Base-by-base conservation (phyloP, 192 early-diverging fungal species). In the Spizellomyces punctatus region DNA sequence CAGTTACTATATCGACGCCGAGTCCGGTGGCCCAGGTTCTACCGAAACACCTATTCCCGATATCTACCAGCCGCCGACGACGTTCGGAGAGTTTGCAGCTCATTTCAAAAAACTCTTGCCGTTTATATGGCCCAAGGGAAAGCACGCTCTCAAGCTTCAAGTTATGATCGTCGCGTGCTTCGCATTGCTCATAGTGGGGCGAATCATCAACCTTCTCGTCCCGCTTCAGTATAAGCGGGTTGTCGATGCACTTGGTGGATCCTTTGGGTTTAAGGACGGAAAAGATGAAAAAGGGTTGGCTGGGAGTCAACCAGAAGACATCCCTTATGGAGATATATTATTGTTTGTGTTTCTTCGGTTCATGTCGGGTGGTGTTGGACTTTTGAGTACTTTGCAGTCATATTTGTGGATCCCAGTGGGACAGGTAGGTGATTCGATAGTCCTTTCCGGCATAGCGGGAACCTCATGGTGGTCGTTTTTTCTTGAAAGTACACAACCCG, bases 351-450 rank as follows among this genome's bases (percentile, higher is more conserved):
- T 84, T 7, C 68, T 90, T 42, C 76, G 91, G 52, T 93, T 92
- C 67, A 77, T 95, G 8, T 91, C 95, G 66, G 90, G 92, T 45
- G 83, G 90, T n/a, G 88, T 85, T 52, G 78, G 93, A 5, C 2
- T 85, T 6, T 73, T 99, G 47, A 90, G 89, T 63, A 89, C 91
- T 5, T 45, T 88, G 17, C 94, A 96, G 78, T 88, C 84, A 76
- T 92, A 88, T 72, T 72, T 91, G 4, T 99, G 97, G 97, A 91
- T 98, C 55, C 96, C 95, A 1, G 90, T 99, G 7, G 89, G 91
- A 1, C 95, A 99, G 44, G 64, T 66, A 48, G 19, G 48, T 12
- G 12, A 61, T 22, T 63, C 1, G 10, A 36, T 36, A 3, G 27
- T 36, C 27, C 27, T 36, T 36, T 36, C 3, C 27, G 27, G 27